Evolutionary conservation across 495 filamentous ascomycete species (phyloP).

Genomic region (Astrothelium subdiscretum): DNA sequence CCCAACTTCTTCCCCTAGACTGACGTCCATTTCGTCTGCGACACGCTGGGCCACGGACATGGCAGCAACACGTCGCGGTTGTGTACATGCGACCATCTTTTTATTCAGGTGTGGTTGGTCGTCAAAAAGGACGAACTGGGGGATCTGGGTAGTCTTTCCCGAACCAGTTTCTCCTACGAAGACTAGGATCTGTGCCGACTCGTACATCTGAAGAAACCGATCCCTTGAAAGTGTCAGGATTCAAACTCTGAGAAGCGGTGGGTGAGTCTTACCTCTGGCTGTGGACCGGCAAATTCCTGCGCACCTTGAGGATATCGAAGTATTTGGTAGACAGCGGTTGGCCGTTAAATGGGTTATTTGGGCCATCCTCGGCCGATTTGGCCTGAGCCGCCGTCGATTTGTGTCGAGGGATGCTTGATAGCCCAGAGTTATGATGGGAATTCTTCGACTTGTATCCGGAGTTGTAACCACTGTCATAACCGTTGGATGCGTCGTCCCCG

Average conservation of each 20-base stretch:
- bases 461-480: conserved; percentile 21
- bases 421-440: conserved; percentile 26
- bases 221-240: conserved; percentile 40
- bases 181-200: conserved; percentile 86
- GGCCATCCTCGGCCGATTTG: conserved; percentile 62
- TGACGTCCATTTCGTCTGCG: conserved; percentile 90
- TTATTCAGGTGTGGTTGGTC: conserved; percentile 74
- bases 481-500: conserved; percentile 26
- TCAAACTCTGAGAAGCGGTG: conserved; percentile 1
- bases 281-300: conserved; percentile 81
- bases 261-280: conserved; percentile 58
- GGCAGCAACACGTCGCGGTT: conserved; percentile 93
- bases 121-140: conserved; percentile 94
- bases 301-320: conserved; percentile 71
- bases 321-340: conserved; percentile 68
- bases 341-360: conserved; percentile 75
- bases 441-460: not conserved
- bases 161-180: conserved; percentile 99
- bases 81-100: conserved; percentile 94
- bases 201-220: conserved; percentile 87
- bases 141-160: conserved; percentile 97
- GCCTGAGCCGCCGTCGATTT: conserved; percentile 70
- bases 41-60: conserved; percentile 99
- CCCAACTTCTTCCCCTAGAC: conserved; percentile 87
- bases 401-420: conserved; percentile 63